Conservation (phyloP, 148 eudicot genomes). For the Chenopodium berlandieri region DNA sequence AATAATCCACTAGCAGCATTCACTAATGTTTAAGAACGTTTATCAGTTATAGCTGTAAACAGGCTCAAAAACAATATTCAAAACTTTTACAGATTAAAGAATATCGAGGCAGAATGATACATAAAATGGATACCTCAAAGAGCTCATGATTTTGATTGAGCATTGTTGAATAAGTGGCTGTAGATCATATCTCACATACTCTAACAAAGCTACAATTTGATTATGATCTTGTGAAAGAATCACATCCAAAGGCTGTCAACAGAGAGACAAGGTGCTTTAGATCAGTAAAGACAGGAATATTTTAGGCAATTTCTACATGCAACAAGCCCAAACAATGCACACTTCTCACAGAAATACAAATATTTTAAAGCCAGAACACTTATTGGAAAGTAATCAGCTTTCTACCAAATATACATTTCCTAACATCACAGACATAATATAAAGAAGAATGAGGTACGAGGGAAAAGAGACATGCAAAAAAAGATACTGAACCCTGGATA, state of each 20-base stretch:
- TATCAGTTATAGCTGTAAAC: not conserved
- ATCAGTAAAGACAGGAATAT: not conserved
- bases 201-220: slow-evolving; percentile 81
- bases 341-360: not conserved
- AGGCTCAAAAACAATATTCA: not conserved
- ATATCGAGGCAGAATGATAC: slow-evolving; percentile 2
- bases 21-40: not conserved
- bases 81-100: not conserved
- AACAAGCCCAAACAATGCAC: not conserved
- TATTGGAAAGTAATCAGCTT: not conserved
- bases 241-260: slow-evolving; percentile 76
- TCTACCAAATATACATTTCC: not conserved
- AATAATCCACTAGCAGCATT: not conserved
- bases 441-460: not conserved
- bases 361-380: not conserved
- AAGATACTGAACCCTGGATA: not conserved
- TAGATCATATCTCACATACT: slow-evolving; percentile 94
- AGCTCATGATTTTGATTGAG: slow-evolving; percentile 84
- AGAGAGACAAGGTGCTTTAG: not conserved
- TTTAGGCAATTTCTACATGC: not conserved
- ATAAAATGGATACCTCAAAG: slow-evolving; percentile 55
- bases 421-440: not conserved
- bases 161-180: slow-evolving; percentile 79
- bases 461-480: not conserved
- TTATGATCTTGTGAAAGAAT: slow-evolving; percentile 92